Conservation (phyloP, 2,329 filamentous ascomycete genomes). For the Helotiales sp. region DNA sequence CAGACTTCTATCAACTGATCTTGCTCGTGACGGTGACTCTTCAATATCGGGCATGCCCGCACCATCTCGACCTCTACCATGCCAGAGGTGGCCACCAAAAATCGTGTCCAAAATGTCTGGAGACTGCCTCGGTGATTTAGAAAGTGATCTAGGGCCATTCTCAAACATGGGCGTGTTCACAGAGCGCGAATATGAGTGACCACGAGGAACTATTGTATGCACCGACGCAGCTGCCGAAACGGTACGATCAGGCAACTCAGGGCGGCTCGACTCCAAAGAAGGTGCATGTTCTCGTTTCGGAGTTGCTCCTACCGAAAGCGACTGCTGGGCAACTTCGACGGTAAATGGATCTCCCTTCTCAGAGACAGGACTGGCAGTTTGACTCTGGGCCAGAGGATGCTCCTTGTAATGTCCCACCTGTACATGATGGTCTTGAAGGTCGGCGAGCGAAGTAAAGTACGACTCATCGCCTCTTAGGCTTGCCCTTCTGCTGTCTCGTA, state of each 20-base stretch:
- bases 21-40: constrained; percentile 51
- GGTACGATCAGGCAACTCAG: constrained; percentile 38
- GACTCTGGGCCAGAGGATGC: constrained; percentile 74
- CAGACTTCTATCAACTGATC: constrained; percentile 62
- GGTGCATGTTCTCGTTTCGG: constrained; percentile 33
- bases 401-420: constrained; percentile 44
- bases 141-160: constrained; percentile 10
- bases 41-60: constrained; percentile 39
- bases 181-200: constrained; percentile 38
- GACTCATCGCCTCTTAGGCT: constrained; percentile 59
- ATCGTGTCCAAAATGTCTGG: constrained; percentile 31
- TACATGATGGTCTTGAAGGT: constrained; percentile 32
- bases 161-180: constrained; percentile 28
- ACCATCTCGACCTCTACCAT: constrained; percentile 24
- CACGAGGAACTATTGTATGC: constrained; percentile 34
- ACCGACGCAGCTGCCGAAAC: constrained; percentile 32
- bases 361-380: constrained; percentile 66
- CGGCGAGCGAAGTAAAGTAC: constrained; percentile 49
- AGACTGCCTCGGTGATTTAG: constrained; percentile 24
- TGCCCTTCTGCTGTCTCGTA: constrained; percentile 46
- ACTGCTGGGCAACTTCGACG: constrained; percentile 38
- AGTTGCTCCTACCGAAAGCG: constrained; percentile 41
- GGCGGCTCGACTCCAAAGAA: constrained; percentile 39
- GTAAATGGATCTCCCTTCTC: constrained; percentile 34
- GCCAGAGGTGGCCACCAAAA: constrained; percentile 27